phyloP scores from a whole-genome alignment of 2,329 filamentous ascomycete species.

The Aspergillus texensis region DNA sequence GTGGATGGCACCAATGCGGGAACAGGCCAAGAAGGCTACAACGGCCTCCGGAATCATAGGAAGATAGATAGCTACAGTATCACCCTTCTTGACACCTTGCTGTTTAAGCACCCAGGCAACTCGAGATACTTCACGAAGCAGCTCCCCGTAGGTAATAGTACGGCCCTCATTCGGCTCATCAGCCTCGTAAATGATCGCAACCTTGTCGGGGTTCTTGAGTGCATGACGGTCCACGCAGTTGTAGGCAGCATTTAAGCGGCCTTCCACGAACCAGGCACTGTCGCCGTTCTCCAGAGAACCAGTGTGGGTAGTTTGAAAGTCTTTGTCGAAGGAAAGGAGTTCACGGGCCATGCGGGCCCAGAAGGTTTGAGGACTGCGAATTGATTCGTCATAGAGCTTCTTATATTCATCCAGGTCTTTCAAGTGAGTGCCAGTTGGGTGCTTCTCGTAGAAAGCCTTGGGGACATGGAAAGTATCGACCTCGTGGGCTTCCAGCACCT shows the following conservation, averaged over 20 bases:
- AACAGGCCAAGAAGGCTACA: constrained; percentile 85
- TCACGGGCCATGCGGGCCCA: constrained; percentile 87
- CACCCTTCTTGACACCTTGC: constrained; percentile 95
- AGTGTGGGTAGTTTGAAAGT: constrained; percentile 85
- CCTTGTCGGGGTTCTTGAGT: constrained; percentile 87
- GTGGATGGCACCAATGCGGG: constrained; percentile 92
- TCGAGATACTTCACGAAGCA: constrained; percentile 87
- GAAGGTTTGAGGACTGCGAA: constrained; percentile 84
- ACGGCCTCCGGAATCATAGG: constrained; percentile 98
- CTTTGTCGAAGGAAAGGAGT: constrained; percentile 83
- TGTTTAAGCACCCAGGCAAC: constrained; percentile 86
- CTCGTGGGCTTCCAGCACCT: constrained; percentile 52
- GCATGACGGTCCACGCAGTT: constrained; percentile 98
- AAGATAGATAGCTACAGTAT: constrained; percentile 95
- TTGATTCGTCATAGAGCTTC: constrained; percentile 76
- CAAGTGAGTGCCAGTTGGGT: constrained; percentile 63
- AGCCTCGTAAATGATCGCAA: constrained; percentile 98
- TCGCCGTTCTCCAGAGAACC: constrained; percentile 80
- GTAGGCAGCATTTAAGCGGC: constrained; percentile 90
- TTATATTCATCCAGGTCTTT: constrained; percentile 64
- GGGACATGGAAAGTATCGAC: constrained; percentile 59
- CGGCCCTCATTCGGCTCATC: constrained; percentile 87
- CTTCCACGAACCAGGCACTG: constrained; percentile 92
- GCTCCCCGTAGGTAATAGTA: constrained; percentile 88
- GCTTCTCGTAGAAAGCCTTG: constrained; percentile 60